A percentile compares a stretch with the other conserved stretches of the same genome.
Conservation (phyloP, 805 yeast genomes). For the Pichia scutulata region DNA sequence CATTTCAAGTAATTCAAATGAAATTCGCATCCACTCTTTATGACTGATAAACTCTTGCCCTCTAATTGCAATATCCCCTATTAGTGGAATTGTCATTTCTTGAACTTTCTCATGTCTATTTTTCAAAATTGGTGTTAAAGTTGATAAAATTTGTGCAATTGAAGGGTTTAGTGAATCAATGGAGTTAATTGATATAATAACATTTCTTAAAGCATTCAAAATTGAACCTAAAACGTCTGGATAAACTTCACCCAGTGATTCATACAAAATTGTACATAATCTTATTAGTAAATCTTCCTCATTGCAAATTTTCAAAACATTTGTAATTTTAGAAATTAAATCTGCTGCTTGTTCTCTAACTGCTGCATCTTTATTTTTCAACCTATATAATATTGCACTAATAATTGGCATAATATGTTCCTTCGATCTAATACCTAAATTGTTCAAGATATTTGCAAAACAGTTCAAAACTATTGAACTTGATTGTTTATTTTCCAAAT, state of each 20-base stretch:
- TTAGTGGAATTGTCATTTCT: constrained; percentile 66
- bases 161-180: constrained; percentile 68
- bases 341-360: constrained; percentile 83
- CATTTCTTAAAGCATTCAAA: constrained; percentile 57
- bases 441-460: constrained; percentile 53
- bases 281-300: constrained; percentile 58
- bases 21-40: constrained; percentile 95
- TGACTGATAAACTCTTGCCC: constrained; percentile 82
- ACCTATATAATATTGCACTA: constrained; percentile 61
- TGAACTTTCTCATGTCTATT: constrained; percentile 90
- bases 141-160: constrained; percentile 71
- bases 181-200: constrained; percentile 50
- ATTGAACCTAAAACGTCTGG: constrained; percentile 92
- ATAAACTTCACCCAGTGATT: constrained; percentile 86
- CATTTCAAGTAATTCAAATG: constrained; percentile 85
- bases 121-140: constrained; percentile 83
- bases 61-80: constrained; percentile 73
- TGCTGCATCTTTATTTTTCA: constrained; percentile 63
- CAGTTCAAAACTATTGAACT: constrained; percentile 43
- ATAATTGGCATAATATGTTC: constrained; percentile 70
- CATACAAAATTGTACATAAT: constrained; percentile 71
- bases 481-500: constrained; percentile 34
- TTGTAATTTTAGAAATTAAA: constrained; percentile 56
- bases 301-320: constrained; percentile 56
- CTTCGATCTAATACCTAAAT: constrained; percentile 55